A percentile compares a stretch with the other conserved stretches of the same genome.
phyloP scores from a whole-genome alignment of 305 asterid species.

The Solanum hybrid region DNA sequence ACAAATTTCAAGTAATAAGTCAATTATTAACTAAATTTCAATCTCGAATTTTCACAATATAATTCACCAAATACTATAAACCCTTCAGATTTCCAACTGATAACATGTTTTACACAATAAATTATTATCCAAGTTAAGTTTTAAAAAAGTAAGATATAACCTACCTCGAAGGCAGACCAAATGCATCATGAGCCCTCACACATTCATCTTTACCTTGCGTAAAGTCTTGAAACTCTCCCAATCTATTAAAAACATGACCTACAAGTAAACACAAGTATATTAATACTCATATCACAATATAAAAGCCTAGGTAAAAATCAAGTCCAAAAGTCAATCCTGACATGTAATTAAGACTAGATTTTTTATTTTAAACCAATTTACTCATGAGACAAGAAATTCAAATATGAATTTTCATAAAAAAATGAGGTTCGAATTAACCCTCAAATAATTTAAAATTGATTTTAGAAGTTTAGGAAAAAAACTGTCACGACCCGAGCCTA shows the following conservation, averaged over 20 bases:
- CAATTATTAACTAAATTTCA: too few relatives aligned
- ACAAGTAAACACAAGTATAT: neutral
- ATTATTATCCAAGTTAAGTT: too few relatives aligned
- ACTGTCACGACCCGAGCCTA: too few relatives aligned
- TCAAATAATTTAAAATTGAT: neutral
- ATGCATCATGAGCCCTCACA: neutral
- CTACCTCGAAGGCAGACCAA: neutral
- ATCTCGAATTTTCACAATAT: neutral
- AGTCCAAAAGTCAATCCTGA: neutral
- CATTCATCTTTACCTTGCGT: neutral
- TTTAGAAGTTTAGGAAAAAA: neutral
- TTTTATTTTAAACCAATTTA: neutral
- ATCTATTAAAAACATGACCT: neutral
- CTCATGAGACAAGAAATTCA: neutral
- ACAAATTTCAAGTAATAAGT: too few relatives aligned
- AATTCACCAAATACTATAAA: neutral
- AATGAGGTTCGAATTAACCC: neutral
- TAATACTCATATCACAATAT: neutral
- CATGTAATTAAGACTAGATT: neutral
- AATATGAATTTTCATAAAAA: too few relatives aligned
- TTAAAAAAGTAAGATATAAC: neutral
- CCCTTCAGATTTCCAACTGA: neutral
- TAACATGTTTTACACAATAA: neutral
- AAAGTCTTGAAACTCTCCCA: neutral
- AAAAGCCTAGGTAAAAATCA: neutral